Evolutionary conservation across 345 rosid species (phyloP).

Genomic region (Acer yangbiense): DNA sequence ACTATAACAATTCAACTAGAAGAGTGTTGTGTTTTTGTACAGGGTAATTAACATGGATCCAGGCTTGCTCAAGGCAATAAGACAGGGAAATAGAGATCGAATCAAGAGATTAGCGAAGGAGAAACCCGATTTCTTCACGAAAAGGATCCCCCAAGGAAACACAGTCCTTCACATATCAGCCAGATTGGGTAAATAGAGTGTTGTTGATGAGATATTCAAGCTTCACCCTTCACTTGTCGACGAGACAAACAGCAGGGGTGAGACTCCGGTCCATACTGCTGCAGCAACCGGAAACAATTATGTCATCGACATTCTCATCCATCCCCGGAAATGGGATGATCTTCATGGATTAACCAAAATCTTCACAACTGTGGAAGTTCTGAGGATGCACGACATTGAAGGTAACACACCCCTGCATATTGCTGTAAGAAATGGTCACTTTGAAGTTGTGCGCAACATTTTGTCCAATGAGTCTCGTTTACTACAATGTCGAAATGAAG

Average conservation of each 20-base stretch:
- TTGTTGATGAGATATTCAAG: neutral
- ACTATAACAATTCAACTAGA: neutral
- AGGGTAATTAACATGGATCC: neutral
- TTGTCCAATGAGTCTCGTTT: too few relatives aligned
- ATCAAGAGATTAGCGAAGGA: neutral
- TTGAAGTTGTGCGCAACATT: neutral
- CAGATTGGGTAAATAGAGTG: neutral
- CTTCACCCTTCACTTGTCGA: neutral
- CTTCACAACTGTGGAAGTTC: neutral
- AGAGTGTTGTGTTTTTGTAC: neutral
- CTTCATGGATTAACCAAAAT: too few relatives aligned
- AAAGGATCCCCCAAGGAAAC: neutral
- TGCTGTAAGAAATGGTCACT: neutral
- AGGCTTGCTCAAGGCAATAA: neutral
- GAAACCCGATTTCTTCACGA: too few relatives aligned
- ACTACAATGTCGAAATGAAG: neutral
- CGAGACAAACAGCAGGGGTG: neutral
- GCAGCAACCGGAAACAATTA: neutral
- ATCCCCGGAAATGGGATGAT: too few relatives aligned
- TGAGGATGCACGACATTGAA: neutral
- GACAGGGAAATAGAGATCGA: neutral
- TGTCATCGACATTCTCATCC: neutral
- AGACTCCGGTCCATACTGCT: conserved; percentile 12
- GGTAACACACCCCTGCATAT: conserved; percentile 10
- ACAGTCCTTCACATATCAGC: neutral